Evolutionary conservation across 2,329 filamentous ascomycete species (phyloP), one percentile per base, ranked within the genome.

Genomic region (Bipolaris zeicola): DNA sequence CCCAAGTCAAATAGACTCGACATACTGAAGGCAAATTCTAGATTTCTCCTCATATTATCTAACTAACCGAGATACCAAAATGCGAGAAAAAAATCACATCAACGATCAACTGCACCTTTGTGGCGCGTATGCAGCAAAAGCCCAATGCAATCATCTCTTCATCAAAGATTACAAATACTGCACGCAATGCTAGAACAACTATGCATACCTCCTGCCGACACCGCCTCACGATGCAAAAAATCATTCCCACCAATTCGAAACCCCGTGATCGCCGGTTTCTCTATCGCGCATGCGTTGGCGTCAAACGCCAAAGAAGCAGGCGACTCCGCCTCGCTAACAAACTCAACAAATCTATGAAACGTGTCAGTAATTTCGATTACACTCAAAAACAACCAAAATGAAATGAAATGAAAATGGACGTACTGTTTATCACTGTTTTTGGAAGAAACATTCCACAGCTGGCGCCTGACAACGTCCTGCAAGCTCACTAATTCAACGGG

Each of bases 401-500:
- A 26, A 26, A 26, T 7, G 26, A 16, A 7, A n/a, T 16, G 13
- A 16, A 36, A 16, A 36, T 14, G 3, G 34, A n/a, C 14, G 5
- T 16, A 36, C 34, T 36, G 37, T 11, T 20, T 20, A 18, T 18
- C 37, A 10, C 8, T 39, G 16, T 20, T 16, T 20, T 8, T 20
- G 6, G 16, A 16, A 16, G 37, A 20, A 14, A 53, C 55, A 36
- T 60, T 52, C 18, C 55, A 55, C 0, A 59, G 55, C 39, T 39
- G 45, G 33, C 56, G 58, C 6, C 13, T 41, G 11, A 64, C 36
- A 58, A 64, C 58, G 3, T 53, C 48, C 41, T 60, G 52, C 14
- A 69, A 37, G 0, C 62, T 55, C 3, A 39, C 49, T 3, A 66
- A 31, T 50, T 66, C 60, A 4, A 63, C 44, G 2, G 57, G 49